phyloP scores from a whole-genome alignment of 345 rosid species.

The Crucihimalaya himalaica region DNA sequence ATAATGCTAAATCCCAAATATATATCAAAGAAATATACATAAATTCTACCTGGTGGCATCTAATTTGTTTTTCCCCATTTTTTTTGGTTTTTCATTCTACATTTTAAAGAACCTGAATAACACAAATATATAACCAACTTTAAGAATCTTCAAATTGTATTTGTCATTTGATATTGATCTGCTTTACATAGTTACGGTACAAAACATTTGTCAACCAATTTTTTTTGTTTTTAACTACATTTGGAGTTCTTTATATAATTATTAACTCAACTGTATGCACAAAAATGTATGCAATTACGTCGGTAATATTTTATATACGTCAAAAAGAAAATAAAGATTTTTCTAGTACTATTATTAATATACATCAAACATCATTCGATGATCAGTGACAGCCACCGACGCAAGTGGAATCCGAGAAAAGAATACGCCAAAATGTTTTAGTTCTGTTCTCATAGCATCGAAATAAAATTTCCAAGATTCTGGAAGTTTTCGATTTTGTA shows the following conservation, averaged over 20 bases:
- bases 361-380: constrained; percentile 25
- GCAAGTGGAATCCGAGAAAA: constrained; percentile 30
- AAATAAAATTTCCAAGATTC: constrained; percentile 10
- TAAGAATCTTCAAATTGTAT: background rate
- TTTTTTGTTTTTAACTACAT: background rate
- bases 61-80: background rate
- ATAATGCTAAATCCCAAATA: background rate
- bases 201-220: background rate
- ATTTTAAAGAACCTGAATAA: too few relatives aligned
- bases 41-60: background rate
- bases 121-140: background rate
- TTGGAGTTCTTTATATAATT: background rate
- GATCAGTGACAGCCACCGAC: constrained; percentile 29
- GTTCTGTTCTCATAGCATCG: constrained; percentile 2
- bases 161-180: background rate
- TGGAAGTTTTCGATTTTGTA: constrained; percentile 8
- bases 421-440: constrained; percentile 16
- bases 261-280: background rate
- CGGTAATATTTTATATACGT: background rate
- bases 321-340: background rate
- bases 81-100: background rate
- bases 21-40: background rate
- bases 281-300: constrained; percentile 7
- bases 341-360: background rate
- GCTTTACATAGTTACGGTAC: background rate